Conservation (phyloP, 495 filamentous ascomycete genomes). For the Daldinia vernicosa region DNA sequence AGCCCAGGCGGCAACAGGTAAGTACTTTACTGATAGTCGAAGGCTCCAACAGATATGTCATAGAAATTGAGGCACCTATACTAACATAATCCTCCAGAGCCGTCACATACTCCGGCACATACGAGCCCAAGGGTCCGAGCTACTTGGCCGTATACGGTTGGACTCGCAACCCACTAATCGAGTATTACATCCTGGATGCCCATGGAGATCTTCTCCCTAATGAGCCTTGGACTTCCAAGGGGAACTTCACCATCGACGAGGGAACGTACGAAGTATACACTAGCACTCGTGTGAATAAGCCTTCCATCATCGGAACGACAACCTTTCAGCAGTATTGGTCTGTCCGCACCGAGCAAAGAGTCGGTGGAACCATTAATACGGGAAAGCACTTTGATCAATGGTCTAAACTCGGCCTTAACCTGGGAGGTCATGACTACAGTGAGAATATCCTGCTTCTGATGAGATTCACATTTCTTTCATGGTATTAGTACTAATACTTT, state of each 20-base stretch:
- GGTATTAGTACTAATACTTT: neutral
- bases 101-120: conserved; percentile 64
- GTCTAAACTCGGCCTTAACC: conserved; percentile 55
- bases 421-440: conserved; percentile 64
- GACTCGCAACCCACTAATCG: conserved; percentile 69
- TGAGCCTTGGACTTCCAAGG: conserved; percentile 60
- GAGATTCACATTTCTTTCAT: too few species aligned
- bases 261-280: conserved; percentile 66
- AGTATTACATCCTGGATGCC: conserved; percentile 72
- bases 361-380: conserved; percentile 59
- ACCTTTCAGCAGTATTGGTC: conserved; percentile 73
- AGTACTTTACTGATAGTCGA: neutral
- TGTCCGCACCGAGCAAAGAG: conserved; percentile 62
- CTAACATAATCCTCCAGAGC: conserved; percentile 47
- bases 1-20: conserved; percentile 60
- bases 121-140: conserved; percentile 64
- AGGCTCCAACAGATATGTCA: neutral
- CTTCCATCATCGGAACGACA: conserved; percentile 66
- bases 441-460: conserved; percentile 1
- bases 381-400: conserved; percentile 69
- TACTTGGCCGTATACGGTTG: conserved; percentile 72
- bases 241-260: conserved; percentile 64
- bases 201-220: conserved; percentile 65
- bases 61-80: neutral
- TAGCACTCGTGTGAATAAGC: conserved; percentile 64